These are phyloP conservation scores for Quercus agrifolia DNA, from an alignment of 306 rosid genomes.

Conservation along the genomic window DNA sequence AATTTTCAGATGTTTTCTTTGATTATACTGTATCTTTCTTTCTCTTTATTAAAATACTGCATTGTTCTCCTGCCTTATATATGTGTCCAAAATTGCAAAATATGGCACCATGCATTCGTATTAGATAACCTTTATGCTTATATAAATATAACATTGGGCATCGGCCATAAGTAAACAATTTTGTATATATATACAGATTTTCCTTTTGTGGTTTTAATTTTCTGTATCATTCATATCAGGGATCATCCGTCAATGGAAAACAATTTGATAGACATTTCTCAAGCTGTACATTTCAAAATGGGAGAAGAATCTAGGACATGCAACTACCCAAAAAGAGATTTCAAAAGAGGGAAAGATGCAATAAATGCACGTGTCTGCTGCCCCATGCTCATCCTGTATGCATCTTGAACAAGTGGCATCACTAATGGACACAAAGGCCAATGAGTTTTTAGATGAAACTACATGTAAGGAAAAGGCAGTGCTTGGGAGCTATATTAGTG, in stretches of 20 bases:
- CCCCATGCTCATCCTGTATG: conserved; percentile 3
- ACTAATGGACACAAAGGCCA: not conserved
- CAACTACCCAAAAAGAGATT: not conserved
- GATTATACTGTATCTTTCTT: not conserved
- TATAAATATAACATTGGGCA: not conserved
- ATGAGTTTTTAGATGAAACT: conserved; percentile 11
- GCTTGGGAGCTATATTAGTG: not conserved
- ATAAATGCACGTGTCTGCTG: not conserved
- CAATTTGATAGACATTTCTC: not conserved
- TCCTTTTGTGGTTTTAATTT: not conserved
- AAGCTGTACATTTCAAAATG: not conserved
- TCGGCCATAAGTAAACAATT: too few species aligned
- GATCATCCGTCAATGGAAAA: not conserved
- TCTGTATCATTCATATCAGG: not conserved
- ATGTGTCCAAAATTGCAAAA: not conserved
- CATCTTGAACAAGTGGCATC: conserved; percentile 14
- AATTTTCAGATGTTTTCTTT: not conserved
- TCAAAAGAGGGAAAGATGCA: not conserved
- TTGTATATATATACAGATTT: too few species aligned
- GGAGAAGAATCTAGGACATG: conserved; percentile 8
- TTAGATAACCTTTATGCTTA: not conserved
- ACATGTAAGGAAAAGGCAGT: not conserved
- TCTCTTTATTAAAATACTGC: not conserved
- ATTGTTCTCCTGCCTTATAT: not conserved
- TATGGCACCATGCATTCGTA: not conserved